A percentile compares a stretch with the other conserved stretches of the same genome.
phyloP scores from a whole-genome alignment of 2,329 filamentous ascomycete genomes.

The Calonectria multiphialidica region DNA sequence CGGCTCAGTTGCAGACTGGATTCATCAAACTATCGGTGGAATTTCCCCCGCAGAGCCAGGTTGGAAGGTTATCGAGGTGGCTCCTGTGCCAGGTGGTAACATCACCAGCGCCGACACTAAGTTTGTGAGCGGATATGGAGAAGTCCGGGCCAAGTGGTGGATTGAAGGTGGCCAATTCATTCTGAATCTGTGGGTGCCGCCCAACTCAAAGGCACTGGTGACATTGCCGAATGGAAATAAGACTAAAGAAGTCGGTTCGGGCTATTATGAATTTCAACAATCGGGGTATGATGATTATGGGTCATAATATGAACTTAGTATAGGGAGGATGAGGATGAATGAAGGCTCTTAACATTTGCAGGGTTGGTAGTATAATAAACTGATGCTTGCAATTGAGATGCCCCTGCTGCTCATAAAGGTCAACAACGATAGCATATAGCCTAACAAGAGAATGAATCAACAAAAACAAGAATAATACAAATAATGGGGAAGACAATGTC shows the following conservation, averaged over 20 bases:
- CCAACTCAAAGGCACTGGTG: conserved; percentile 13
- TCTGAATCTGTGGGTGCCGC: conserved; percentile 18
- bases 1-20: conserved; percentile 61
- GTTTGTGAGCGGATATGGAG: conserved; percentile 18
- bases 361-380: too few relatives aligned
- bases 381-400: too few relatives aligned
- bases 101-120: conserved; percentile 17
- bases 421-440: too few relatives aligned
- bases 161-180: background rate
- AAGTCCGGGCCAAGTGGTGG: conserved; percentile 10
- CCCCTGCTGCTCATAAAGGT: too few relatives aligned
- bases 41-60: conserved; percentile 53
- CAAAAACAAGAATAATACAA: background rate
- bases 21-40: conserved; percentile 58
- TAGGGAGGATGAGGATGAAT: background rate
- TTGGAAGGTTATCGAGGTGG: conserved; percentile 53
- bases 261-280: conserved; percentile 20
- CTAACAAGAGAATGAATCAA: background rate
- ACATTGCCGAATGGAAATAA: conserved; percentile 9
- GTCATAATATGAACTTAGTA: background rate
- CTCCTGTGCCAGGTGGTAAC: conserved; percentile 48
- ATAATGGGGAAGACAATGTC: background rate
- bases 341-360: background rate
- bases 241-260: conserved; percentile 10
- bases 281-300: conserved; percentile 5